These are phyloP conservation scores for Tolypocladium guangdongense DNA, from an alignment of 2,329 filamentous ascomycete species.

Conservation along the genomic window DNA sequence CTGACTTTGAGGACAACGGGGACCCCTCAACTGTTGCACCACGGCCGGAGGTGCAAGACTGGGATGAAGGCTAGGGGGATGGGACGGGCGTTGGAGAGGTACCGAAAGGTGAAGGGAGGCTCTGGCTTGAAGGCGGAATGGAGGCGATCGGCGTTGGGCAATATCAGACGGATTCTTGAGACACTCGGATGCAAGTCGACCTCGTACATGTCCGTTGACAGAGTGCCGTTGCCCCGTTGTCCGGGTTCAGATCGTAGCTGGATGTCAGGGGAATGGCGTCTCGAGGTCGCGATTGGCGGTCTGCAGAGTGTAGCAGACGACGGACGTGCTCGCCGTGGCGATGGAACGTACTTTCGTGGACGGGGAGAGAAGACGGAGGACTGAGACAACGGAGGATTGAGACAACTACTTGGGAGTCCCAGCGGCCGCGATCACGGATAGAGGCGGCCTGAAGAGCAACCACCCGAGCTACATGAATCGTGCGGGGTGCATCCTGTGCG, in stretches of 20 bases:
- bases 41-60: background rate
- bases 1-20: background rate
- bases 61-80: background rate
- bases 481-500: background rate
- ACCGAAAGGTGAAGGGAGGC: background rate
- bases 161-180: background rate
- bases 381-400: background rate
- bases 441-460: background rate
- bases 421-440: background rate
- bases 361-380: background rate
- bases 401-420: background rate
- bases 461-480: background rate
- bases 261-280: background rate
- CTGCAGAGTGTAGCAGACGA: background rate
- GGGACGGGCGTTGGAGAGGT: background rate
- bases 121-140: background rate
- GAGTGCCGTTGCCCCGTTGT: background rate
- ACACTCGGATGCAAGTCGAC: background rate
- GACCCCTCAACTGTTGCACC: background rate
- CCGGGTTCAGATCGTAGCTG: background rate
- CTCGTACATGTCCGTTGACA: background rate
- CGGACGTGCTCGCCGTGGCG: background rate
- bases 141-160: background rate
- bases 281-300: background rate
- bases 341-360: background rate